Percentiles rank a stretch among this genome's conserved stretches.
These are phyloP conservation scores for Fusarium verticillioides DNA, from an alignment of 2,329 filamentous ascomycete species.

Conservation along the genomic window DNA sequence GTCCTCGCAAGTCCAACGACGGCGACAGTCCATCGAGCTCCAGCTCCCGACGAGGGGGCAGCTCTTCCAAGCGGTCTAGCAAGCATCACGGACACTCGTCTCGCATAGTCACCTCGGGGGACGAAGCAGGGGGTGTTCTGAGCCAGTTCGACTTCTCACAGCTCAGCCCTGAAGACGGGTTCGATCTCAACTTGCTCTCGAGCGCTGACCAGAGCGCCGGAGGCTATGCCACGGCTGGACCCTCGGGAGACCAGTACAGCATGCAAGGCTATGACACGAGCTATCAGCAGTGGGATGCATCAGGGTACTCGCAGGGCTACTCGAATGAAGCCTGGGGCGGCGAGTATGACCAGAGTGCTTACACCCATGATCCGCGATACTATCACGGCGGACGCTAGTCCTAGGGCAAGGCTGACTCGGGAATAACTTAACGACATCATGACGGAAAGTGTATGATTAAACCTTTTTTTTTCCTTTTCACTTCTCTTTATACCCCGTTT, in stretches of 20 bases:
- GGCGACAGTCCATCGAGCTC: slow-evolving; percentile 37
- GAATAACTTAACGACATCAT: slow-evolving; percentile 28
- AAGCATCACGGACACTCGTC: slow-evolving; percentile 37
- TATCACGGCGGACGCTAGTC: slow-evolving; percentile 22
- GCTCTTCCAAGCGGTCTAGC: slow-evolving; percentile 38
- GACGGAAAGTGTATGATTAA: slow-evolving; percentile 31
- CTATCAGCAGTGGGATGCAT: slow-evolving; percentile 34
- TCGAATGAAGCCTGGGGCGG: slow-evolving; percentile 25
- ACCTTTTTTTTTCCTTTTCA: background rate
- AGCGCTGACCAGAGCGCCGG: slow-evolving; percentile 33
- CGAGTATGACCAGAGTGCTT: slow-evolving; percentile 38
- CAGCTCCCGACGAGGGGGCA: slow-evolving; percentile 28
- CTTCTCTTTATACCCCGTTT: slow-evolving; percentile 28
- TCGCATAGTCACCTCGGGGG: slow-evolving; percentile 23
- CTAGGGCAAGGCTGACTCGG: slow-evolving; percentile 26
- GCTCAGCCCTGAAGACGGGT: slow-evolving; percentile 47
- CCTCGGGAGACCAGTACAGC: slow-evolving; percentile 34
- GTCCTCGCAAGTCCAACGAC: slow-evolving; percentile 38
- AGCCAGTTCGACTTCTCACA: slow-evolving; percentile 45
- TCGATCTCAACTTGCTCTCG: slow-evolving; percentile 43
- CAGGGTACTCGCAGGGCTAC: slow-evolving; percentile 36
- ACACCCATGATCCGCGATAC: slow-evolving; percentile 39
- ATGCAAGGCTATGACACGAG: slow-evolving; percentile 20
- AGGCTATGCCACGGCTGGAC: slow-evolving; percentile 40
- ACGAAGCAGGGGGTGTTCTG: slow-evolving; percentile 40